Evolutionary conservation across 306 rosid genomes (phyloP).

Genomic region (Quercus cerris): DNA sequence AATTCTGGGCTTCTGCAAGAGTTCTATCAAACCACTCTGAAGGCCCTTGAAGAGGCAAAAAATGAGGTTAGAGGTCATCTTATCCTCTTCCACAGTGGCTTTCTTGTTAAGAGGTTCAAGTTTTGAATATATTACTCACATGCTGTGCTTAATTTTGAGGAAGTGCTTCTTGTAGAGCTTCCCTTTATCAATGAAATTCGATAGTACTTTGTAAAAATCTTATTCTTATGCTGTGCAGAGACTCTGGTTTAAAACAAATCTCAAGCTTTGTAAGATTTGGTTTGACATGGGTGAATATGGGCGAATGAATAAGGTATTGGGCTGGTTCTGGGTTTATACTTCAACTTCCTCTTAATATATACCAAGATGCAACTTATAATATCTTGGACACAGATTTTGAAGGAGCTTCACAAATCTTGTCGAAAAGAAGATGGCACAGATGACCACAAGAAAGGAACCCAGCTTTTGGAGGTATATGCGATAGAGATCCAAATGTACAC

Average conservation of each 20-base stretch:
- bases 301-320: slow-evolving; percentile 86
- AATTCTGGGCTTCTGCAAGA: slow-evolving; percentile 88
- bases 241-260: slow-evolving; percentile 97
- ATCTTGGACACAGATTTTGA: slow-evolving; percentile 64
- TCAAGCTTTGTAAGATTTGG: slow-evolving; percentile 98
- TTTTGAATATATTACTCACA: slow-evolving; percentile 9
- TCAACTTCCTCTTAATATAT: neutral
- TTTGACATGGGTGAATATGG: slow-evolving; percentile 98
- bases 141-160: neutral
- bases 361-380: neutral
- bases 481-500: slow-evolving; percentile 98
- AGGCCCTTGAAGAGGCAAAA: slow-evolving; percentile 97
- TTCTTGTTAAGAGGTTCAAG: neutral
- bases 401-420: slow-evolving; percentile 91
- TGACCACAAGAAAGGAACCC: slow-evolving; percentile 99
- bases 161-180: no score
- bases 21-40: slow-evolving; percentile 90
- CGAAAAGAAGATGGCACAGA: slow-evolving; percentile 97
- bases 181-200: no score
- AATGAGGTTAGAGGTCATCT: slow-evolving; percentile 64
- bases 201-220: no score
- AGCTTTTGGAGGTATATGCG: slow-evolving; percentile 93
- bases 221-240: slow-evolving; percentile 49
- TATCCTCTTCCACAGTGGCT: neutral
- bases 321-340: neutral